Evolutionary conservation across 768 basidiomycete species (phyloP), one percentile per base, ranked within the genome.

Genomic region (Tephrocybe sp.): DNA sequence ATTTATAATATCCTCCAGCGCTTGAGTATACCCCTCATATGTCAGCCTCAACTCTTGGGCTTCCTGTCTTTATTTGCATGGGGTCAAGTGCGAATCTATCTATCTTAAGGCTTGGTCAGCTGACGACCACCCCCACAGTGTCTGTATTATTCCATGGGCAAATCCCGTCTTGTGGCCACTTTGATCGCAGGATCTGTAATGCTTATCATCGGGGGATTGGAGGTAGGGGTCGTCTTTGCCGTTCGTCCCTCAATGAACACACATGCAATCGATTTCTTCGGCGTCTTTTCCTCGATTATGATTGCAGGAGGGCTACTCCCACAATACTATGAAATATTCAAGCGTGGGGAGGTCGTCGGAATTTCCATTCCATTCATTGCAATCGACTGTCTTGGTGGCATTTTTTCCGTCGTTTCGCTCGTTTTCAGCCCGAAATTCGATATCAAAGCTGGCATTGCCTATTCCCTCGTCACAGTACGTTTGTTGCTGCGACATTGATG

Each of bases 291-390:
- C 23, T 77, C 83, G 0, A 69, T 84, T 7, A 59, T 89, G 14
- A 74, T 91, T 34, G 72, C 80, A 11, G 60, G 75, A 11, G 78
- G 66, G 1, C 59, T 77, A 16, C 59, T 73, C 31, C 72, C 90
- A 0, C 89, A 92, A 64, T 92, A 85, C 59, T 82, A 76, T 64
- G 87, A 91, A 61, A 91, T 92, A 39, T 85, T 77, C 67, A 77
- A 78, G 54, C 72, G 75, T 58, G 72, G 72, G 55, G 77, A 83
- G 55, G 84, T 87, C 34, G 60, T 79, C 19, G 89, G 90, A 7
- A 81, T 93, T 45, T 87, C 84, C 0, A 68, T 87, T 39, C 38
- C 72, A 6, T 91, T 92, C 69, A 83, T 92, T 70, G 56, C 67
- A 8, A 73, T 92, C 45, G 90, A 93, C 60, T 72, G 84, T 48